Evolutionary conservation across 2,329 filamentous ascomycete genomes (phyloP).

Genomic region (Didymella lethalis): DNA sequence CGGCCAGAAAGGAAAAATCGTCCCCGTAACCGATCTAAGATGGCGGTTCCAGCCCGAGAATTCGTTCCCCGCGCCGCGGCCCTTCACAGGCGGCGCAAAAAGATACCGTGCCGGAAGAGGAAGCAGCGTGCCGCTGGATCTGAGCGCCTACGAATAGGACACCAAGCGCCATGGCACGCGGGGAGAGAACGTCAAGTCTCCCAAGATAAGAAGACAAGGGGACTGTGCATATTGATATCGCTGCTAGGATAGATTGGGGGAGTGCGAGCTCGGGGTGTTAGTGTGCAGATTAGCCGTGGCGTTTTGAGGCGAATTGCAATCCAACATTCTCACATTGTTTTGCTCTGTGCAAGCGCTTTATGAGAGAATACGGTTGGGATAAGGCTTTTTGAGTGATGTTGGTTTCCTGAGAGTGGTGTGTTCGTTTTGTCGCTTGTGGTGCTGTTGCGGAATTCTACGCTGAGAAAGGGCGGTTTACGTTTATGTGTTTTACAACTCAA

Average conservation of each 20-base stretch:
- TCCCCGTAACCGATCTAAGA: slow-evolving; percentile 76
- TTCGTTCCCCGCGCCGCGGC: slow-evolving; percentile 82
- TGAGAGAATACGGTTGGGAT: no score
- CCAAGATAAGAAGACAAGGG: background rate
- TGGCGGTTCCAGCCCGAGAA: slow-evolving; percentile 89
- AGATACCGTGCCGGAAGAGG: slow-evolving; percentile 90
- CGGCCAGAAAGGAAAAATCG: slow-evolving; percentile 43
- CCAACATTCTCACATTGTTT: no score
- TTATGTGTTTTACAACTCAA: background rate
- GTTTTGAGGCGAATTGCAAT: slow-evolving; percentile 12
- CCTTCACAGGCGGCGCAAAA: slow-evolving; percentile 76
- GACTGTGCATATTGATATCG: slow-evolving; percentile 18
- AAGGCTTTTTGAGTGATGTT: no score
- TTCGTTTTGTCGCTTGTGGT: background rate
- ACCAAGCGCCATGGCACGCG: background rate
- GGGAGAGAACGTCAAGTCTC: background rate
- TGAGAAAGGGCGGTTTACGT: slow-evolving; percentile 6
- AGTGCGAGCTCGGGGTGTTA: slow-evolving; percentile 7
- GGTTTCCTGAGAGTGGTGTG: background rate
- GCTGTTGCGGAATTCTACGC: background rate
- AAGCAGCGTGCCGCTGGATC: slow-evolving; percentile 90
- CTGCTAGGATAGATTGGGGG: slow-evolving; percentile 14
- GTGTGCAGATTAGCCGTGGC: slow-evolving; percentile 33
- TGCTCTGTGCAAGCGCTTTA: no score
- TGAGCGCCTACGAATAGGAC: slow-evolving; percentile 65